phyloP scores from a whole-genome alignment of 1,139 yeast genomes.

The Suhomyces chickasaworum region DNA sequence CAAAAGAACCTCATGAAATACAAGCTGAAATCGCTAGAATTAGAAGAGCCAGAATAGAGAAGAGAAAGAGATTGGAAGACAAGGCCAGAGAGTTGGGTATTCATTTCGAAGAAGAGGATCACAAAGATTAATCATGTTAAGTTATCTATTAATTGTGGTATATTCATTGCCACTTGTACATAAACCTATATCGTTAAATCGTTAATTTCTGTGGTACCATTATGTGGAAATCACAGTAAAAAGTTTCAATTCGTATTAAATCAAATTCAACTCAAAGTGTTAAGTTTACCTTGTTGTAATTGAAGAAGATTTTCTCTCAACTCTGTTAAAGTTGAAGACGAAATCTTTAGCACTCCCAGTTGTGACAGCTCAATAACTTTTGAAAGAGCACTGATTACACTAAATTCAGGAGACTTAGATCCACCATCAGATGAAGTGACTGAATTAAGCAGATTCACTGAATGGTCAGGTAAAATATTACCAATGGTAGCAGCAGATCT shows the following conservation, averaged over 20 bases:
- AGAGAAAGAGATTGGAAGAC: conserved; percentile 72
- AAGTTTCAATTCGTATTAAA: background rate
- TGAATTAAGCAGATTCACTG: background rate
- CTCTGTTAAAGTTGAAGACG: conserved; percentile 1
- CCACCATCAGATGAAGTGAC: background rate
- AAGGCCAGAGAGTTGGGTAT: conserved; percentile 70
- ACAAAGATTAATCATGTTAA: background rate
- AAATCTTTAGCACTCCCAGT: conserved; percentile 2
- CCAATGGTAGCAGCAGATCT: background rate
- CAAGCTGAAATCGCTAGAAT: conserved; percentile 89
- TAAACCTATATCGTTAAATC: conserved; percentile 1
- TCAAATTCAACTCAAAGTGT: background rate
- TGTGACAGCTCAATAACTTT: conserved; percentile 6
- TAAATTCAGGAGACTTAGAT: conserved; percentile 4
- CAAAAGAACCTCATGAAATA: conserved; percentile 90
- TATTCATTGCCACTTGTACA: conserved; percentile 2
- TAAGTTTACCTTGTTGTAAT: background rate
- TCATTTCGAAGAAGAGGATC: conserved; percentile 35
- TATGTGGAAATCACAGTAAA: background rate
- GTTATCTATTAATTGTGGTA: background rate
- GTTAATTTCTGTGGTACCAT: background rate
- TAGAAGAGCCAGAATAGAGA: conserved; percentile 71
- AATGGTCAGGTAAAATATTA: background rate
- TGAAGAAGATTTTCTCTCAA: conserved; percentile 1
- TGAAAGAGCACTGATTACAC: conserved; percentile 2